Conservation (phyloP, 2,329 filamentous ascomycete species). For the Botrytis galanthina region DNA sequence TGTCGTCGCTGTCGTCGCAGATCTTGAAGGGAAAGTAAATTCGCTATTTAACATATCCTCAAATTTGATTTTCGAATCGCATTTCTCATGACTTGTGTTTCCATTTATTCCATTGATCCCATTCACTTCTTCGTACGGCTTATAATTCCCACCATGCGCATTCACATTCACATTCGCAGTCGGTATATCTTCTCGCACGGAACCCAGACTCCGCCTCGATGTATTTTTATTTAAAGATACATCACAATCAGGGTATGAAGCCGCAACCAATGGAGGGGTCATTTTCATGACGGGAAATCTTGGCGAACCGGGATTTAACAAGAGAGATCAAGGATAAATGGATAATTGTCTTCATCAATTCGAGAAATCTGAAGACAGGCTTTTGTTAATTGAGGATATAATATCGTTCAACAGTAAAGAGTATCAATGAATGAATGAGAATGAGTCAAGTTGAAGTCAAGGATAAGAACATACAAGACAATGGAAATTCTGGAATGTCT, state of each 20-base stretch:
- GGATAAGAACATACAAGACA: not conserved
- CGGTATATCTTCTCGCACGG: constrained; percentile 3
- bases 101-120: not conserved
- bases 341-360: not conserved
- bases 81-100: not conserved
- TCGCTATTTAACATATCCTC: not conserved
- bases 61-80: constrained; percentile 16
- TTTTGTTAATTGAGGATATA: not conserved
- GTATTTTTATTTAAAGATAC: not conserved
- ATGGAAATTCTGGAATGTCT: constrained; percentile 9
- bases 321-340: not conserved
- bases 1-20: not conserved
- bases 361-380: not conserved
- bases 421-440: not conserved
- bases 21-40: not conserved
- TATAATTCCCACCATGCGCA: not conserved
- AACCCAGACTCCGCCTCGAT: constrained; percentile 1
- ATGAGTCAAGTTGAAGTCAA: not conserved
- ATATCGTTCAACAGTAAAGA: not conserved
- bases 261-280: constrained; percentile 5
- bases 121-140: not conserved
- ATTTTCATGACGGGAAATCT: constrained; percentile 9
- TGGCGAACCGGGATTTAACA: not conserved
- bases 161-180: not conserved
- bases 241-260: not conserved